Base-by-base conservation (phyloP, 1,139 yeast species). In the Kurtzmaniella quercitrusa region DNA sequence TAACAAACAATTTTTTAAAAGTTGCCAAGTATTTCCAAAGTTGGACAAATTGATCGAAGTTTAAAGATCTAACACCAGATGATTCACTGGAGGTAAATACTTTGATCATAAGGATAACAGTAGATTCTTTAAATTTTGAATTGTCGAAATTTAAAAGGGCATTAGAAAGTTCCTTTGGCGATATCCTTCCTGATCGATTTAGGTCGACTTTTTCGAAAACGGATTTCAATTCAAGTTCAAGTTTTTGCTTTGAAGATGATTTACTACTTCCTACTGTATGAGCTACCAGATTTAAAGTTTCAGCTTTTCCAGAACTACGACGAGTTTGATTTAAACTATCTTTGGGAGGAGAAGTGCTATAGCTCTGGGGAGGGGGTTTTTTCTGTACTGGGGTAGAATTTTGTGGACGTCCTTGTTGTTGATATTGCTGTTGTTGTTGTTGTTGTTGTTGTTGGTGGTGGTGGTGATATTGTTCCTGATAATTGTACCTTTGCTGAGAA, bases 11-110 rank as follows among this genome's bases (percentile, higher is more conserved):
- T 56, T 79, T 81, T 48, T 83, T 76, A 77, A 87, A 84, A 44
- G 85, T 85, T n/a, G 82, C 72, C 41, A 84, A 67, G 53, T 83
- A 84, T 56, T 82, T 78, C 89, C 90, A 84, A 42, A 84, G 66
- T 46, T 82, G 80, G 41, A 78, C 84, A 58, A 85, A 85, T 60
- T 85, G 91, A 42, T 77, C 81, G 52, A 80, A 84, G 50, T 78
- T 80, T 48, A 73, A 62, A 36, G 61, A 60, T 41, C 57, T 59
- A 39, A 77, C 68, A 10, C 59, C 60, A 14, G 53, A 51, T 2
- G 76, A 64, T 8, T 75, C 70, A 18, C 75, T 66, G 15, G 56
- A 46, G 41, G 77, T 76, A 59, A 85, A 85, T 57, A 85, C 66
- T 54, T 78, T 76, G 46, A 85, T 79, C 87, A 85, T 83, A 38